These are phyloP conservation scores for Mycena galopus DNA, from an alignment of 768 basidiomycete genomes.

Conservation along the genomic window DNA sequence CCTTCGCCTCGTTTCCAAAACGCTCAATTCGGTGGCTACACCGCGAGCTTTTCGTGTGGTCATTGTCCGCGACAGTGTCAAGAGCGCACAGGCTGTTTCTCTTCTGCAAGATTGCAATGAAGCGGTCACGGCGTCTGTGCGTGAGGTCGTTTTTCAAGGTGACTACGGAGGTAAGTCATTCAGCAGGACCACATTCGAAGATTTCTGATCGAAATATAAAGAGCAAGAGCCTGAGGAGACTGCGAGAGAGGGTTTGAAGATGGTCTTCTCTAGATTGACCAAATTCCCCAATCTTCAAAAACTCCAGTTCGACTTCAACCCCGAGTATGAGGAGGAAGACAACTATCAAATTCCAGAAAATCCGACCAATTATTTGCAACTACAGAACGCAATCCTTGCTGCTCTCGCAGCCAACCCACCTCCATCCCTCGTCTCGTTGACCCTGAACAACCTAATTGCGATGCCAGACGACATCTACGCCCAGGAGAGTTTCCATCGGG, in stretches of 20 bases:
- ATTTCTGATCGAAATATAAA: background rate
- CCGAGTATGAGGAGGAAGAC: background rate
- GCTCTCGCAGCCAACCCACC: no score
- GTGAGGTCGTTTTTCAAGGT: slow-evolving; percentile 5
- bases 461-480: background rate
- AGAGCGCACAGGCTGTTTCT: background rate
- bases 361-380: slow-evolving; percentile 3
- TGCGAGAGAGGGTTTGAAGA: background rate
- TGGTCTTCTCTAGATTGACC: background rate
- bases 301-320: background rate
- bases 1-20: no score
- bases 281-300: background rate
- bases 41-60: no score
- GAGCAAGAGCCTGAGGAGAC: background rate
- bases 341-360: background rate
- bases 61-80: background rate
- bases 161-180: background rate
- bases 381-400: no score
- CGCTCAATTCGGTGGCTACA: no score
- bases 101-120: slow-evolving; percentile 17
- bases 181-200: background rate
- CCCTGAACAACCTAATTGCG: background rate
- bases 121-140: background rate
- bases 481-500: background rate
- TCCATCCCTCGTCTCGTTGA: background rate